Conservation (phyloP, 129 eudicot genomes). For the Smallanthus sonchifolius region DNA sequence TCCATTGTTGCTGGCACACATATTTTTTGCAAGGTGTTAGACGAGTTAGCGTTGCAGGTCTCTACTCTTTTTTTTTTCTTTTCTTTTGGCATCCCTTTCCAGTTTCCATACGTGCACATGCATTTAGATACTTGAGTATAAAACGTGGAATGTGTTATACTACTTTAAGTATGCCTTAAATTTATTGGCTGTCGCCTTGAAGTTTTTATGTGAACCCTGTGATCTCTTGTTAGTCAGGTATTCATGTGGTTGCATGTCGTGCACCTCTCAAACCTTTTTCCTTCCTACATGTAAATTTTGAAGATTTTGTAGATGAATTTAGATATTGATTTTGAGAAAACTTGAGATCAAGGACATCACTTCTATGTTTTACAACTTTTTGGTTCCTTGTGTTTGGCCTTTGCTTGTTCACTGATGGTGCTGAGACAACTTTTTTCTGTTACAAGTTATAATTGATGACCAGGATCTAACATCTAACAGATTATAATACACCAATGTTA, state of each 20-base stretch:
- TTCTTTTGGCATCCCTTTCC: background rate
- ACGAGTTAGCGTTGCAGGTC: conserved; percentile 75
- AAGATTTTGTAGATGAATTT: background rate
- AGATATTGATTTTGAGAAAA: background rate
- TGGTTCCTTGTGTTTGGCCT: background rate
- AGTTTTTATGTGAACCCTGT: background rate
- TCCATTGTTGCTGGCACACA: conserved; percentile 66
- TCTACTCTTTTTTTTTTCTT: conserved; percentile 12
- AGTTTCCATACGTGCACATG: no score
- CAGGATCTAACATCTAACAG: background rate
- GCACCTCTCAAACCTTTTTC: background rate
- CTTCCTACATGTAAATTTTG: background rate
- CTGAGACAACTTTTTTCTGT: background rate
- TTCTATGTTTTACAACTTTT: background rate
- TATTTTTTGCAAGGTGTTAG: conserved; percentile 55
- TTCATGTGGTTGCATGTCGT: background rate
- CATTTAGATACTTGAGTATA: background rate
- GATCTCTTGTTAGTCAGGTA: background rate
- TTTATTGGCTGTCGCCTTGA: background rate
- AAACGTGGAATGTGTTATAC: background rate
- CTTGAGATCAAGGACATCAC: background rate
- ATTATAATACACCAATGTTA: no score
- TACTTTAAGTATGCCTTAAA: background rate
- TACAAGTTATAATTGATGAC: background rate
- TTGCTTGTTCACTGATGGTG: background rate